Evolutionary conservation across 345 rosid species (phyloP), one percentile per base, ranked within the genome.

Genomic region (Boechera stricta): DNA sequence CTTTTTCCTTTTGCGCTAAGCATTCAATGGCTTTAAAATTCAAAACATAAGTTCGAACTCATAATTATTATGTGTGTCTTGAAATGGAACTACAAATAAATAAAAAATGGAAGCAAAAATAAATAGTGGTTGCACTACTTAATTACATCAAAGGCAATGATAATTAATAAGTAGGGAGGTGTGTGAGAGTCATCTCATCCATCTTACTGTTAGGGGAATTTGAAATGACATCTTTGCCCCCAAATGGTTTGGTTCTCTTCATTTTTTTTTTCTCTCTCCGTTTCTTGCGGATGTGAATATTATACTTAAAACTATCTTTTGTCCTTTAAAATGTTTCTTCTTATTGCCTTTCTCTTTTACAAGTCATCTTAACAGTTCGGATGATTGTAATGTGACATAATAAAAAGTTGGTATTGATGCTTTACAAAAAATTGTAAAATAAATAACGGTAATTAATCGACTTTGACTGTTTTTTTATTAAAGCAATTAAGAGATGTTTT

Each of bases 141-240:
- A 44, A 54, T 74, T 80, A 64, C 78, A 85, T 84, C 57, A 80
- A 39, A 60, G 69, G 63, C 70, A 55, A 49, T 77, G 77, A 77
- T 77, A 72, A 71, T 77, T 71, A 77, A 77, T 71, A 64, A 71
- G 66, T 55, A 28, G 58, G n/a, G 68, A 21, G 45, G 67, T 76
- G 64, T 61, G 31, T 68, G 24, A 38, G 77, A 65, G 55, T 59
- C 38, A 35, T 35, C 38, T 35, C 81, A 72, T 54, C 71, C 58
- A 54, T 21, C 36, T 38, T 57, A 28, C 52, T 54, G 55, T 64
- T 51, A 29, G 53, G 9, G 15, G 6, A 21, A 4, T 57, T 33
- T 13, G 12, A 64, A 77, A 56, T 77, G 10, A 71, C 81, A 29
- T 6, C 0, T 59, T 12, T 59, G 6, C 3, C 68, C 68, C 18